These are phyloP conservation scores for Tilletia indica DNA, from an alignment of 1,284 basidiomycete genomes.

Conservation along the genomic window DNA sequence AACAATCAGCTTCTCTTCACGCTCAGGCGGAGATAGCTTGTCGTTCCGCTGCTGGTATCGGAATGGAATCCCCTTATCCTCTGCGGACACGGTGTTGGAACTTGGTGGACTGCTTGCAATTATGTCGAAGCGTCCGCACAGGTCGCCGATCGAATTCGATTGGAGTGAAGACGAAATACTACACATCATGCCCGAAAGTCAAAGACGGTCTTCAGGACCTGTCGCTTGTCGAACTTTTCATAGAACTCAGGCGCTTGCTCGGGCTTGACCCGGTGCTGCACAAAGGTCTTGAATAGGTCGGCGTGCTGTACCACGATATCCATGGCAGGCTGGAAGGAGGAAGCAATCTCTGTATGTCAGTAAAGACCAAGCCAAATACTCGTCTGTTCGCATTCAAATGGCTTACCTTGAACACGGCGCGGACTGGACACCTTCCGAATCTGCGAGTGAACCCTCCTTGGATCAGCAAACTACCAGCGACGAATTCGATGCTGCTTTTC, in stretches of 20 bases:
- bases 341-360: background rate
- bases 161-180: too few relatives aligned
- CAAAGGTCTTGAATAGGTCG: slow-evolving; percentile 47
- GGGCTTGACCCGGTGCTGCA: slow-evolving; percentile 46
- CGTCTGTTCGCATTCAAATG: too few relatives aligned
- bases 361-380: background rate
- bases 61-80: too few relatives aligned
- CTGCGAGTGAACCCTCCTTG: slow-evolving; percentile 62
- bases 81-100: too few relatives aligned
- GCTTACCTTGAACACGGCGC: slow-evolving; percentile 37
- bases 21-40: too few relatives aligned
- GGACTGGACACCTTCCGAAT: slow-evolving; percentile 78
- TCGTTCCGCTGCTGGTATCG: too few relatives aligned
- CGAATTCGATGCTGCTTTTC: background rate
- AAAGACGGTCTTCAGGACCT: slow-evolving; percentile 27
- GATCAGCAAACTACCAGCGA: background rate
- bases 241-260: slow-evolving; percentile 50
- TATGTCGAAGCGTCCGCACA: too few relatives aligned
- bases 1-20: too few relatives aligned
- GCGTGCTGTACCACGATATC: slow-evolving; percentile 41
- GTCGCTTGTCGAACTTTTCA: slow-evolving; percentile 44
- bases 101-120: too few relatives aligned
- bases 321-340: slow-evolving; percentile 31
- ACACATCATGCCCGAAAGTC: slow-evolving; percentile 10
- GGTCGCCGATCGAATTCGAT: too few relatives aligned